Base-by-base conservation (phyloP, 2,329 filamentous ascomycete species). In the Pseudocercospora musae region DNA sequence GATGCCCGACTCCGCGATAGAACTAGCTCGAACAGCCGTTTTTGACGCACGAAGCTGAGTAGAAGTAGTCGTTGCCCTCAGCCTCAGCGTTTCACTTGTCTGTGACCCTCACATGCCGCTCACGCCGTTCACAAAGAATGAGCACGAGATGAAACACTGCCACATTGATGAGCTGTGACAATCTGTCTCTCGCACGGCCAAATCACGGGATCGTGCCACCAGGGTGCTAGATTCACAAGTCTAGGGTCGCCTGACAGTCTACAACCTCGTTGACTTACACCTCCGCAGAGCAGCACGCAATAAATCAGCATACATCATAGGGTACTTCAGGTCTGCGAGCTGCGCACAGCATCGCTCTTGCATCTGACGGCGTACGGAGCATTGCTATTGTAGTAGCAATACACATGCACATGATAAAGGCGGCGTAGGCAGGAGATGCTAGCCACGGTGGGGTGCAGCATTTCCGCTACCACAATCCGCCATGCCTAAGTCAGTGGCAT, bases 401-500 rank as follows among this genome's bases (percentile, higher is more conserved):
- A 48, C 20, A 48, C 23, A 11, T 23, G 40, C 31, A 29, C 15
- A 54, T 54, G 29, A 23, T 37, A 18, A 9, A 40, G 29, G 11
- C 27, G 23, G 31, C n/a, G 18, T 33, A 54, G 15, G 21, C 31
- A 37, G 52, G 31, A 20, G 52, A 33, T 54, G 52, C 27, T 40
- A 37, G 27, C 29, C 9, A 23, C 21, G 52, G 52, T 33, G 52
- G 52, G 29, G 27, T 25, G 27, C 21, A 52, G 15, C 48, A 52
- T 25, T 25, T 25, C 50, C 53, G 52, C 52, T 37, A 21, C 56
- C 50, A 49, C 52, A 50, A 42, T 21, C 52, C 58, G 69, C 49
- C 42, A 76, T 76, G 74, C 73, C 74, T 5, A 74, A 70, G 60
- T 75, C 74, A 46, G 65, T 72, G 58, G 66, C 71, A 25, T 73